Evolutionary conservation across 495 filamentous ascomycete species (phyloP), one percentile per base, ranked within the genome.

Genomic region (Pyrenula massariospora): DNA sequence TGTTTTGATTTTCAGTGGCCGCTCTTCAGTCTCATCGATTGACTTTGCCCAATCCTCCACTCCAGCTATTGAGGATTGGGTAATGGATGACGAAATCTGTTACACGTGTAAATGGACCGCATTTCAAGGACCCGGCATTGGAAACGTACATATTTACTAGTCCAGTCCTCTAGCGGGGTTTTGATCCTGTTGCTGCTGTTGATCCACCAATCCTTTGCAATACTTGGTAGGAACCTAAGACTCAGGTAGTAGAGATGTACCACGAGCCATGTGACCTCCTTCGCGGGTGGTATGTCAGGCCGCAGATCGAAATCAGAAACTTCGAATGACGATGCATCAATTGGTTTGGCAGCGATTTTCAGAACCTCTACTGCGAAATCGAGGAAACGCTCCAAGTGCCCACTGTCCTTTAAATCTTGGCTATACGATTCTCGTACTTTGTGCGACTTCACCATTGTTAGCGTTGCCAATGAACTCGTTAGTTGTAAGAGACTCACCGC

Each of bases 171-270:
- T 2, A 95, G 80, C 0, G 87, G 80, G 22, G 83, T 78, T 57
- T 84, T 85, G 24, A 85, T 89, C 25, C 91, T 89, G 53, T 84
- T 85, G 55, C 80, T 82, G 52, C 78, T 74, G 56, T 88, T 84
- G 2, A 95, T 78, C 75, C 86, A 93, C 91, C 93, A 97, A n/a
- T 73, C 68, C 68, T 89, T 95, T 55, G 86, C 85, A 22, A 89
- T 75, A n/a, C 79, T 81, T 10, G 89, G 88, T 11, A 87, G 70
- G 63, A 89, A 79, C 57, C 77, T 85, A 48, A 97, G 77, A 24
- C 78, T 79, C 5, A 90, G 80, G 65, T 88, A 96, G 73, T 89
- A 96, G 10, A 97, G 70, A 64, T 97, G 88, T 12, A 89, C 78
- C 1, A 95, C 74, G 10, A 96, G 79, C 86, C 85, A 91, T 59